Percentiles rank a stretch among this genome's conserved stretches.
Evolutionary conservation across 371 early-diverging fungal genomes (phyloP).

Genomic region (Circinella minor): DNA sequence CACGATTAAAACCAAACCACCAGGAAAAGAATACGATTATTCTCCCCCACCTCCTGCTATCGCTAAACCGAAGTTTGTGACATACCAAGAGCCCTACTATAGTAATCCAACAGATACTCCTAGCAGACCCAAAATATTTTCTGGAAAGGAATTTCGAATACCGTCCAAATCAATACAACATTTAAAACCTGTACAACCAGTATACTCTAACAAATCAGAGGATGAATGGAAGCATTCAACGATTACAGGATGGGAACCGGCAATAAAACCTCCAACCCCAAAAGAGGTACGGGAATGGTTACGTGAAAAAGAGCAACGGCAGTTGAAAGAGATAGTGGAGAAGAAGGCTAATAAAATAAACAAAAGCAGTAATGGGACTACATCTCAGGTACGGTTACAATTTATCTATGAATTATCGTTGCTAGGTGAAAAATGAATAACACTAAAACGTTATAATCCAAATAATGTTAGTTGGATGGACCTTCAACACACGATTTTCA

Average conservation of each 20-base stretch:
- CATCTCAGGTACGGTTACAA: neutral
- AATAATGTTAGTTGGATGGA: conserved; percentile 49
- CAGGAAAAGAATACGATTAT: conserved; percentile 25
- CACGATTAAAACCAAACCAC: too few relatives aligned
- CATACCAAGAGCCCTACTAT: conserved; percentile 69
- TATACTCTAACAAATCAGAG: neutral
- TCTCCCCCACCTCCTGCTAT: conserved; percentile 28
- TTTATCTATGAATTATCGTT: too few relatives aligned
- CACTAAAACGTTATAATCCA: too few relatives aligned
- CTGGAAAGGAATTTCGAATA: conserved; percentile 58
- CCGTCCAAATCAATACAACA: conserved; percentile 28
- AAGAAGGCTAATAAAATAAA: neutral
- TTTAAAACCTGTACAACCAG: conserved; percentile 25
- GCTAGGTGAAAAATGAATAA: too few relatives aligned
- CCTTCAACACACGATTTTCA: conserved; percentile 69
- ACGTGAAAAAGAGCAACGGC: conserved; percentile 12
- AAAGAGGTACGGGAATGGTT: conserved; percentile 33
- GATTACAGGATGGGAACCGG: conserved; percentile 37
- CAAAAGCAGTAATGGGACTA: too few relatives aligned
- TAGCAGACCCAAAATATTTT: conserved; percentile 47
- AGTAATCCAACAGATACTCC: conserved; percentile 64
- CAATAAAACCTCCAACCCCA: conserved; percentile 35
- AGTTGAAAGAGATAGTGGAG: neutral
- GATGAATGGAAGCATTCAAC: conserved; percentile 10
- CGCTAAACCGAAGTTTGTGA: conserved; percentile 13